Evolutionary conservation across 2,329 filamentous ascomycete species (phyloP).

Genomic region (Paecilomyces fulvus): DNA sequence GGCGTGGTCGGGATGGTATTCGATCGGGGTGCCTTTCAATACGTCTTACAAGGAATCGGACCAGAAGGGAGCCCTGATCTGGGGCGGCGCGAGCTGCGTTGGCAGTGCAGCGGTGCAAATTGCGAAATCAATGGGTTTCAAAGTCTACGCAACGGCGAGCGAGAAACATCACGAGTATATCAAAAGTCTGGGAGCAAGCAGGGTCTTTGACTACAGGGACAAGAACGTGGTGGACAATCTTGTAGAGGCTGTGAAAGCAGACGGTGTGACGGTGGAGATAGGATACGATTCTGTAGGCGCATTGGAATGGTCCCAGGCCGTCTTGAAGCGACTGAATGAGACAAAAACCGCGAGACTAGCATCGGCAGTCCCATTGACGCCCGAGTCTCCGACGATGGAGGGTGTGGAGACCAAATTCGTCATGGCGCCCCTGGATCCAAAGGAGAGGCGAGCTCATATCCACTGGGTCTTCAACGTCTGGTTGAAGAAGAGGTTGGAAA

Average conservation of each 20-base stretch:
- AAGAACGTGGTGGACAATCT: conserved; percentile 23
- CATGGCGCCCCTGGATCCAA: conserved; percentile 4
- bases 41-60: conserved; percentile 12
- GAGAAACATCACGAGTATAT: conserved; percentile 31
- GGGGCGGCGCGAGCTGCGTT: conserved; percentile 35
- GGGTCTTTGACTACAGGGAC: conserved; percentile 34
- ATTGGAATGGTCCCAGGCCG: background rate
- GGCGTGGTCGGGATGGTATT: conserved; percentile 17
- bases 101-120: conserved; percentile 34
- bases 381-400: background rate
- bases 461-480: conserved; percentile 11
- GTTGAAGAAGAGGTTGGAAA: conserved; percentile 13
- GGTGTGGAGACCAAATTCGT: conserved; percentile 8
- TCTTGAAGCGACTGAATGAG: background rate
- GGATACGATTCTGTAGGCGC: conserved; percentile 3
- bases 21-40: conserved; percentile 16
- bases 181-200: conserved; percentile 27
- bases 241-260: conserved; percentile 12
- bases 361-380: conserved; percentile 2
- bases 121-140: conserved; percentile 32
- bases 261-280: conserved; percentile 8
- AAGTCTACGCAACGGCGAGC: conserved; percentile 33
- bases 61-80: conserved; percentile 29
- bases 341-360: conserved; percentile 1
- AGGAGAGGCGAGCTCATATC: conserved; percentile 7